Evolutionary conservation across 257 asterid genomes (phyloP).

Genomic region (Przewalskia tangutica): DNA sequence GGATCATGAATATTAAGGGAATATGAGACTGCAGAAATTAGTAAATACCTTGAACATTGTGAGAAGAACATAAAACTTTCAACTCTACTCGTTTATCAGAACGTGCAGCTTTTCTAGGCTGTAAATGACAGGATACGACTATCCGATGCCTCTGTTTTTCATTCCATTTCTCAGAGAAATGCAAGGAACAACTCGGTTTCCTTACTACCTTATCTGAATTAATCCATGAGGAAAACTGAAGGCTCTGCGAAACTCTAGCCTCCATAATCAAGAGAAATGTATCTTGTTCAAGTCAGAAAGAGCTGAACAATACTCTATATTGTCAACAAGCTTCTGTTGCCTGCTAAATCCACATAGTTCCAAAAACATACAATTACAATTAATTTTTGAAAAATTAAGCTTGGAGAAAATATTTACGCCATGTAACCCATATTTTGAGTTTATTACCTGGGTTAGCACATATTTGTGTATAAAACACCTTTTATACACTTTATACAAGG

Average conservation of each 20-base stretch:
- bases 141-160: slow-evolving; percentile 16
- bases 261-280: slow-evolving; percentile 36
- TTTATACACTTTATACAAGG: no score
- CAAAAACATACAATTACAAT: neutral
- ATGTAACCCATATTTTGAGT: no score
- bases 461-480: no score
- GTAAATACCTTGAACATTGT: slow-evolving; percentile 48
- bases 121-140: slow-evolving; percentile 24
- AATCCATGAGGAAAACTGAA: slow-evolving; percentile 34
- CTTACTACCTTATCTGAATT: slow-evolving; percentile 21
- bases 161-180: slow-evolving; percentile 18
- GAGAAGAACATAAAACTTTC: slow-evolving; percentile 53
- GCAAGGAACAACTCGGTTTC: slow-evolving; percentile 32
- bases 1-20: neutral
- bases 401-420: no score
- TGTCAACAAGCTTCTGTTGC: neutral
- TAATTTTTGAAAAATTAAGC: no score
- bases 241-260: slow-evolving; percentile 33
- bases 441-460: no score
- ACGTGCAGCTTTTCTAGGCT: slow-evolving; percentile 16
- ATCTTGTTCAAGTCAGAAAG: neutral
- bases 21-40: neutral
- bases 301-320: neutral
- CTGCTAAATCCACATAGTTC: neutral
- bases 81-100: slow-evolving; percentile 15